Base-by-base conservation (phyloP, 257 asterid species). In the Petunia secreta region DNA sequence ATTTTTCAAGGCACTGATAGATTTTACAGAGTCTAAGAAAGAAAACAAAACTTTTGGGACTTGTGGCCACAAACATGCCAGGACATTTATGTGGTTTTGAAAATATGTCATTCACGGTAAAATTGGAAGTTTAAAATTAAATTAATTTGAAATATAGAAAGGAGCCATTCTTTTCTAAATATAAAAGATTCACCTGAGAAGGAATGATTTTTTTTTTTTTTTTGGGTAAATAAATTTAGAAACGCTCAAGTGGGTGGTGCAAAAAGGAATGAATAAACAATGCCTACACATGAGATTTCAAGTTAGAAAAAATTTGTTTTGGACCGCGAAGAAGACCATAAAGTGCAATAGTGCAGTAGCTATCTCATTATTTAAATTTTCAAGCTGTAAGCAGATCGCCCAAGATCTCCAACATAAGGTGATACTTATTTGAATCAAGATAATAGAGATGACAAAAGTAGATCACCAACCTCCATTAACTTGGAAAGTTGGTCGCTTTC, bases 401-500 rank as follows among this genome's bases (percentile, higher is more conserved):
- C 77, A 74, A 37, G 63, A 74, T 5, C 44, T 13, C 10, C 62
- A 48, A 16, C 15, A 71, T 71, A 34, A 25, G 60, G 44, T 71
- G 9, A 71, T 14, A 71, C 60, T 46, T 34, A 15, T 71, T 34
- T 1, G 34, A 50, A 5, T 48, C 11, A 71, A 69, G 62, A 50
- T 71, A 71, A 10, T 71, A 57, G 36, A 71, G 13, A 71, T 14
- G 39, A 36, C 62, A 71, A 48, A 34, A 71, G 10, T 43, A 71
- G 50, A 71, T 71, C 43, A 71, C 77, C 3, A 40, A 94, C 99
- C 98, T 96, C 99, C 98, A 96, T 88, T 62, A 96, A 80, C 86
- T 96, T 94, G 71, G 91, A 87, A 84, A 96, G 88, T 89, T 92
- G 94, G 83, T 83, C 98, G 79, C 93, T 93, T 83, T 94, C 98